These are phyloP conservation scores for Colletotrichum sp. DNA, from an alignment of 2,329 filamentous ascomycete genomes.

Conservation along the genomic window DNA sequence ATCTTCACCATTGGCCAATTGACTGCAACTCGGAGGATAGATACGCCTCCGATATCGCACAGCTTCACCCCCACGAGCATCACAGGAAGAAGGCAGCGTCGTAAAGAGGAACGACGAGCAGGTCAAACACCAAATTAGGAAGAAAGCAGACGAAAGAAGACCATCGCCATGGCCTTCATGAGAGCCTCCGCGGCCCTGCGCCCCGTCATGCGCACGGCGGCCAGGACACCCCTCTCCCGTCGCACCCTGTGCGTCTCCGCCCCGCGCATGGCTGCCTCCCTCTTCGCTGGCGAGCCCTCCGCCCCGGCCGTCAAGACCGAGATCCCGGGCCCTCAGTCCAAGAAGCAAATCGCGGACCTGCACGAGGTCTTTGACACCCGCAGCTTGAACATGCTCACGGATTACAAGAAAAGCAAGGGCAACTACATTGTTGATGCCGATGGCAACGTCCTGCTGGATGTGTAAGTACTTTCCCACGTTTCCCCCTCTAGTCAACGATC, in stretches of 20 bases:
- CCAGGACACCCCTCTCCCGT: background rate
- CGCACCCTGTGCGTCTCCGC: slow-evolving; percentile 15
- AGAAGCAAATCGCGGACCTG: slow-evolving; percentile 72
- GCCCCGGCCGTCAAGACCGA: slow-evolving; percentile 58
- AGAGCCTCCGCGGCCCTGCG: slow-evolving; percentile 14
- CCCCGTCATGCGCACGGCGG: slow-evolving; percentile 12
- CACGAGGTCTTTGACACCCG: slow-evolving; percentile 84
- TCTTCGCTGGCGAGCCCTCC: slow-evolving; percentile 55
- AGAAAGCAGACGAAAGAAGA: background rate
- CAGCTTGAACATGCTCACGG: slow-evolving; percentile 81
- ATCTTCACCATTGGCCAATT: background rate
- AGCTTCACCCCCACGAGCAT: background rate
- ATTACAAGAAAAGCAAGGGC: slow-evolving; percentile 76
- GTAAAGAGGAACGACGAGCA: background rate
- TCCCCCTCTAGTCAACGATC: background rate
- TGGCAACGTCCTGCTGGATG: slow-evolving; percentile 75
- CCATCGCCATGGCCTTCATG: slow-evolving; percentile 10
- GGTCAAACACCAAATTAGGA: background rate
- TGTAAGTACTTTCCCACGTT: slow-evolving; percentile 48
- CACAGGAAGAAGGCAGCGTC: background rate
- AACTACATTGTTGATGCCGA: slow-evolving; percentile 83
- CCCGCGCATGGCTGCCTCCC: slow-evolving; percentile 25
- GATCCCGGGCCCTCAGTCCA: slow-evolving; percentile 79
- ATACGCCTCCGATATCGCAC: slow-evolving; percentile 8
- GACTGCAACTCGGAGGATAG: background rate